A percentile compares a stretch with the other conserved stretches of the same genome.
These are phyloP conservation scores for Dictyostelium capitatum DNA, from an alignment of 78 protist species.

Conservation along the genomic window DNA sequence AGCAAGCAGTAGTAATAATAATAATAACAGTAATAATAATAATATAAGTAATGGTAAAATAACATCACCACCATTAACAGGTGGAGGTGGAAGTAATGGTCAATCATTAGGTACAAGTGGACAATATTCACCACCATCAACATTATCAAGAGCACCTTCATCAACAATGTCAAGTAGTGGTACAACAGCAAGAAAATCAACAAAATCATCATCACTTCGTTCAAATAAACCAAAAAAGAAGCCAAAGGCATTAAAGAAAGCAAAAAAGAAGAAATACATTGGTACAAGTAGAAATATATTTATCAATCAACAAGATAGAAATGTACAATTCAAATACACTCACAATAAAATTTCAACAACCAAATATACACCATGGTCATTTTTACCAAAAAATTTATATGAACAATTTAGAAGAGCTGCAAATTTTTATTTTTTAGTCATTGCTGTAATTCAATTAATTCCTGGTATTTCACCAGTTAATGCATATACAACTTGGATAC, in stretches of 20 bases:
- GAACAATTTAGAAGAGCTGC: slow-evolving; percentile 89
- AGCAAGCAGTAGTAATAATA: not conserved
- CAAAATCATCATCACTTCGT: slow-evolving; percentile 41
- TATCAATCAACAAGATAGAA: slow-evolving; percentile 42
- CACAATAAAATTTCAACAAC: slow-evolving; percentile 76
- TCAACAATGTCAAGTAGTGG: not conserved
- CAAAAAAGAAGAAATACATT: slow-evolving; percentile 60
- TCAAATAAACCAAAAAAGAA: slow-evolving; percentile 58
- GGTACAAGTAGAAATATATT: slow-evolving; percentile 43
- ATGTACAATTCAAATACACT: slow-evolving; percentile 20
- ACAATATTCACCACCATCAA: slow-evolving; percentile 26
- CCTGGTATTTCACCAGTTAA: slow-evolving; percentile 87
- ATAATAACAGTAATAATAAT: no score
- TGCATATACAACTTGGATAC: slow-evolving; percentile 87
- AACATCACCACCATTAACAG: not conserved
- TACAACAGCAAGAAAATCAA: not conserved
- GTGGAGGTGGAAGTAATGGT: not conserved
- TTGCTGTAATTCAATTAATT: slow-evolving; percentile 84
- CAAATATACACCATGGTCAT: slow-evolving; percentile 79
- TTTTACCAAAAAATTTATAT: slow-evolving; percentile 85
- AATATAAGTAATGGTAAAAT: not conserved
- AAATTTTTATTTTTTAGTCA: slow-evolving; percentile 91
- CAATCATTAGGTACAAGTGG: not conserved
- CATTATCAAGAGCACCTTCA: slow-evolving; percentile 11
- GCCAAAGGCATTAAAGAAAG: slow-evolving; percentile 61